These are phyloP conservation scores for Pyrenophora graminea DNA, from an alignment of 2,329 filamentous ascomycete species.

Conservation along the genomic window DNA sequence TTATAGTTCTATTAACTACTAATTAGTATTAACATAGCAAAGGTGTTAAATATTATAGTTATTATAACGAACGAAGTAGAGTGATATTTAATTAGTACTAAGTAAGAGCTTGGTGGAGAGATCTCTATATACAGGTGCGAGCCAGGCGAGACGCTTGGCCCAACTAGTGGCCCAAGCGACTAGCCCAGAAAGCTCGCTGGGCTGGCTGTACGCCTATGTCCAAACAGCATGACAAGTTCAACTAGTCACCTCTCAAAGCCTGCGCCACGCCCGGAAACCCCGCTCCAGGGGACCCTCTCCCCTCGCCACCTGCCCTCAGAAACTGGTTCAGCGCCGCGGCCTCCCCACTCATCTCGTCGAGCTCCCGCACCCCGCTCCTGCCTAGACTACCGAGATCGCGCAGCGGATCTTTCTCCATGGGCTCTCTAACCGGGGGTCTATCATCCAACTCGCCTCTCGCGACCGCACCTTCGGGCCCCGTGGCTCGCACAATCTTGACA, in stretches of 20 bases:
- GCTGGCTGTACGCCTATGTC: no score
- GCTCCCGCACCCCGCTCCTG: constrained; percentile 21
- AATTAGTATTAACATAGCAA: no score
- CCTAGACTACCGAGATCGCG: constrained; percentile 9
- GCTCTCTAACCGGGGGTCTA: constrained; percentile 22
- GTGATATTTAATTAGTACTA: no score
- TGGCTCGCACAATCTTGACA: constrained; percentile 28
- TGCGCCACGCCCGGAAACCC: constrained; percentile 12
- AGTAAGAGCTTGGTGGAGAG: no score
- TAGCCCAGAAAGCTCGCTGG: no score
- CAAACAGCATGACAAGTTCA: no score
- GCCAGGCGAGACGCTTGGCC: no score
- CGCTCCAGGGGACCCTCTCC: neutral
- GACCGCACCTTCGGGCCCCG: constrained; percentile 30
- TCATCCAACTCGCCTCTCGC: constrained; percentile 34
- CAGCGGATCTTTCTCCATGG: constrained; percentile 13
- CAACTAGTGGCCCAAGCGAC: no score
- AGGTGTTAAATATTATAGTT: no score
- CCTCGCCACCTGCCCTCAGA: constrained; percentile 9
- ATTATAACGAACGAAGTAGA: no score
- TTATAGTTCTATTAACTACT: no score
- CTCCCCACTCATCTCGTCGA: constrained; percentile 28
- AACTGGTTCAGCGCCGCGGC: constrained; percentile 21
- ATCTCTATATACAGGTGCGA: no score
- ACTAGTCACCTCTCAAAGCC: constrained; percentile 2